phyloP scores from a whole-genome alignment of 495 filamentous ascomycete genomes.

The Margaritispora aquatica region DNA sequence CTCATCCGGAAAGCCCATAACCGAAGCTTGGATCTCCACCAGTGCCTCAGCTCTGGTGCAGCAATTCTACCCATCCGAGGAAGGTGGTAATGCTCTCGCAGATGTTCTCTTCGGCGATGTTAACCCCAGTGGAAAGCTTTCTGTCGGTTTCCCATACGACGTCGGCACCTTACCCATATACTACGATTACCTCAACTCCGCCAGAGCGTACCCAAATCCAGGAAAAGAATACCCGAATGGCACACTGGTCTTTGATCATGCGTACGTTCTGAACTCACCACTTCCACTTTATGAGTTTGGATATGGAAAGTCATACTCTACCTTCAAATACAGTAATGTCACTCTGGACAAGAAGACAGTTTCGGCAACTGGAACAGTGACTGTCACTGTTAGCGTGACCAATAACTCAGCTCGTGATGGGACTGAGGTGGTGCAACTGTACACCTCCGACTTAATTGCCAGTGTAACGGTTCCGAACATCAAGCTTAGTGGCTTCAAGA shows the following conservation, averaged over 20 bases:
- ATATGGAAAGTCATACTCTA: conserved; percentile 61
- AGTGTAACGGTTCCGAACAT: conserved; percentile 61
- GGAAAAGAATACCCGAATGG: conserved; percentile 47
- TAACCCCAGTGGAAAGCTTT: conserved; percentile 75
- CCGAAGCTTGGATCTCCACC: conserved; percentile 59
- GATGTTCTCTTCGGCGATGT: conserved; percentile 87
- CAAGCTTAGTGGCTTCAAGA: conserved; percentile 62
- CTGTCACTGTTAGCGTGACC: conserved; percentile 45
- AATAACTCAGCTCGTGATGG: conserved; percentile 50
- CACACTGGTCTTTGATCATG: conserved; percentile 55
- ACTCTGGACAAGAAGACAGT: conserved; percentile 30
- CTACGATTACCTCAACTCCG: conserved; percentile 67
- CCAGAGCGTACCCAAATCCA: conserved; percentile 39
- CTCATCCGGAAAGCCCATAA: conserved; percentile 63
- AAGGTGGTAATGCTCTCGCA: conserved; percentile 82
- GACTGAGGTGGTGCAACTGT: conserved; percentile 64
- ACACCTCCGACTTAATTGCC: conserved; percentile 53
- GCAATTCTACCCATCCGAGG: conserved; percentile 68
- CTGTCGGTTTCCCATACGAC: conserved; percentile 51
- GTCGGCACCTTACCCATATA: conserved; percentile 61
- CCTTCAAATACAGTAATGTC: conserved; percentile 48
- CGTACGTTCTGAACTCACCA: conserved; percentile 56
- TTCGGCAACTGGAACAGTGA: conserved; percentile 18
- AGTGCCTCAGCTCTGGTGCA: conserved; percentile 55
- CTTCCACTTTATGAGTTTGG: conserved; percentile 60